Evolutionary conservation across 2,329 filamentous ascomycete species (phyloP).

Genomic region (Pezicula neosporulosa): DNA sequence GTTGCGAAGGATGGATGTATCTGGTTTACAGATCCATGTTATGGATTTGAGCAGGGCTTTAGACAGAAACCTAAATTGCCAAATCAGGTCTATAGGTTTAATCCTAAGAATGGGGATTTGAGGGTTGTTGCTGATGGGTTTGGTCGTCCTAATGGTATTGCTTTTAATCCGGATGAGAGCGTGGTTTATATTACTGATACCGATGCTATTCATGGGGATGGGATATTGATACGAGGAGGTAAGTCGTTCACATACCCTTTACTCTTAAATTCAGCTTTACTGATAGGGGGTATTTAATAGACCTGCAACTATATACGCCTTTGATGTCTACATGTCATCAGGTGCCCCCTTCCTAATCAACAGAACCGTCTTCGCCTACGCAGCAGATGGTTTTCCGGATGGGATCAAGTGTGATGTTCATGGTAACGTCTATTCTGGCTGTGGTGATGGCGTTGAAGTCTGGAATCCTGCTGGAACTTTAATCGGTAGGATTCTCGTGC

Average conservation of each 20-base stretch:
- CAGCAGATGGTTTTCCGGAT: slow-evolving; percentile 40
- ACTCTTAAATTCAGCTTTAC: too few species aligned
- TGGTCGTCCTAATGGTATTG: slow-evolving; percentile 34
- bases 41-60: slow-evolving; percentile 42
- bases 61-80: slow-evolving; percentile 41
- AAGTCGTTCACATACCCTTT: slow-evolving; percentile 2
- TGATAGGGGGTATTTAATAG: slow-evolving; percentile 5
- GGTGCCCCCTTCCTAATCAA: slow-evolving; percentile 41
- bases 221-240: slow-evolving; percentile 27
- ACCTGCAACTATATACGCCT: slow-evolving; percentile 41
- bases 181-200: slow-evolving; percentile 42
- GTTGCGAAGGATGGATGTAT: slow-evolving; percentile 36
- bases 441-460: slow-evolving; percentile 46
- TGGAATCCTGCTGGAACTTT: slow-evolving; percentile 41
- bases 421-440: slow-evolving; percentile 52
- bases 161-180: slow-evolving; percentile 30
- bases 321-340: slow-evolving; percentile 37
- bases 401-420: slow-evolving; percentile 47
- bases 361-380: slow-evolving; percentile 48
- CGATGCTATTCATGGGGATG: slow-evolving; percentile 27
- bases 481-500: slow-evolving; percentile 39
- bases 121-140: slow-evolving; percentile 46
- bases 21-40: slow-evolving; percentile 47
- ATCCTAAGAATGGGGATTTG: slow-evolving; percentile 35
- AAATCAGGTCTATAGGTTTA: slow-evolving; percentile 44